Evolutionary conservation across 345 rosid species (phyloP).

Genomic region (Pugionium cornutum): DNA sequence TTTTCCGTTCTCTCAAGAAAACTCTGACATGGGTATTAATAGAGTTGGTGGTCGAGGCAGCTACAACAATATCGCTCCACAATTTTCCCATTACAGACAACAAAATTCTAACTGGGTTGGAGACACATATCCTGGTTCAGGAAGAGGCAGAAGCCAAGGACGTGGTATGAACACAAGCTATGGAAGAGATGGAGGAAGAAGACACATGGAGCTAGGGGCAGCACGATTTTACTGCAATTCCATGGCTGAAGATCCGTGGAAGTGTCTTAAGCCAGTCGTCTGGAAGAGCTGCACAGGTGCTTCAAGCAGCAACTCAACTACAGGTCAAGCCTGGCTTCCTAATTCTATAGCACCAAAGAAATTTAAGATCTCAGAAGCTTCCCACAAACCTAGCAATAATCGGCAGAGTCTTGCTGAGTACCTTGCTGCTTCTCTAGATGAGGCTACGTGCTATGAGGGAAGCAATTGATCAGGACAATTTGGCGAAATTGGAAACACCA

Average conservation of each 20-base stretch:
- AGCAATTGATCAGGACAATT: constrained; percentile 33
- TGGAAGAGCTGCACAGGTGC: constrained; percentile 52
- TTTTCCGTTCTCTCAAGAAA: constrained; percentile 50
- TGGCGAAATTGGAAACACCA: constrained; percentile 8
- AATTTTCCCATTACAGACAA: constrained; percentile 42
- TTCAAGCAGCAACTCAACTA: constrained; percentile 34
- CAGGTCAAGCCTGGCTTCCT: constrained; percentile 60
- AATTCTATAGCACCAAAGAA: constrained; percentile 53
- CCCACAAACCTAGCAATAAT: constrained; percentile 44
- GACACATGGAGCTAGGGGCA: constrained; percentile 41
- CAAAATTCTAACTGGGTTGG: constrained; percentile 48
- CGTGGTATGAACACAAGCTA: constrained; percentile 37
- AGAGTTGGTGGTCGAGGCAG: constrained; percentile 41
- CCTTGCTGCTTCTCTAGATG: constrained; percentile 77
- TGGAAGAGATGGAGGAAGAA: constrained; percentile 52
- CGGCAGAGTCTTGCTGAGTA: constrained; percentile 77
- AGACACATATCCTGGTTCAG: constrained; percentile 44
- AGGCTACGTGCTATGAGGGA: constrained; percentile 45
- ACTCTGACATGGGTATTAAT: constrained; percentile 43
- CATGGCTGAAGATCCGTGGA: constrained; percentile 89
- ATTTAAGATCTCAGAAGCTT: constrained; percentile 45
- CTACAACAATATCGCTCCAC: constrained; percentile 41
- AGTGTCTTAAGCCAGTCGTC: constrained; percentile 52
- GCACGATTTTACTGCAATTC: constrained; percentile 57
- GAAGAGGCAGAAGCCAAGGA: constrained; percentile 52